phyloP scores from a whole-genome alignment of 2,329 filamentous ascomycete genomes.

The Penicillium crustosum region DNA sequence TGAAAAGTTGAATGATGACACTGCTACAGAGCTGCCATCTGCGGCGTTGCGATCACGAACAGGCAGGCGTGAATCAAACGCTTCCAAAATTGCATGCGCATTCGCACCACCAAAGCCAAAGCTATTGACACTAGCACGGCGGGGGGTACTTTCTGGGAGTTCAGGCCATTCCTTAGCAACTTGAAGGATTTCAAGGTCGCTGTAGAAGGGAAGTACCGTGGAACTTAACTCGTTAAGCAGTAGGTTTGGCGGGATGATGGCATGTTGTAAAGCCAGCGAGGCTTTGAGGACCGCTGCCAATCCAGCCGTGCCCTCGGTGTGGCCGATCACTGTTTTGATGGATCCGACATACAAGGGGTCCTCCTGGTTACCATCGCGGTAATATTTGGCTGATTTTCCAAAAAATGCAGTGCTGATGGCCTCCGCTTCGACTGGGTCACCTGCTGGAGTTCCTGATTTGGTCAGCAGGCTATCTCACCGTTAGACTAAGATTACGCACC shows the following conservation, averaged over 20 bases:
- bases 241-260: slow-evolving; percentile 33
- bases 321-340: slow-evolving; percentile 36
- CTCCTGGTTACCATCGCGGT: slow-evolving; percentile 1
- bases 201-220: slow-evolving; percentile 23
- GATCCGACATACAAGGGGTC: slow-evolving; percentile 31
- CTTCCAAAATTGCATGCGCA: slow-evolving; percentile 43
- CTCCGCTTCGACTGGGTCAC: slow-evolving; percentile 25
- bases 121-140: slow-evolving; percentile 47
- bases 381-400: slow-evolving; percentile 12
- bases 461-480: not conserved
- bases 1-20: slow-evolving; percentile 25
- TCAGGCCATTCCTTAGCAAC: slow-evolving; percentile 25
- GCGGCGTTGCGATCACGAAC: not conserved
- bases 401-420: slow-evolving; percentile 27
- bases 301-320: slow-evolving; percentile 37
- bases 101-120: slow-evolving; percentile 47
- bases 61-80: slow-evolving; percentile 4
- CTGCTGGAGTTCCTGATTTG: slow-evolving; percentile 23
- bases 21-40: not conserved
- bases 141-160: slow-evolving; percentile 18
- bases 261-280: slow-evolving; percentile 43
- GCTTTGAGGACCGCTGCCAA: slow-evolving; percentile 37
- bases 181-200: slow-evolving; percentile 25
- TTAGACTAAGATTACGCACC: slow-evolving; percentile 26
- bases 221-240: slow-evolving; percentile 31